phyloP scores from a whole-genome alignment of 495 filamentous ascomycete species.

The Neurospora sp. region DNA sequence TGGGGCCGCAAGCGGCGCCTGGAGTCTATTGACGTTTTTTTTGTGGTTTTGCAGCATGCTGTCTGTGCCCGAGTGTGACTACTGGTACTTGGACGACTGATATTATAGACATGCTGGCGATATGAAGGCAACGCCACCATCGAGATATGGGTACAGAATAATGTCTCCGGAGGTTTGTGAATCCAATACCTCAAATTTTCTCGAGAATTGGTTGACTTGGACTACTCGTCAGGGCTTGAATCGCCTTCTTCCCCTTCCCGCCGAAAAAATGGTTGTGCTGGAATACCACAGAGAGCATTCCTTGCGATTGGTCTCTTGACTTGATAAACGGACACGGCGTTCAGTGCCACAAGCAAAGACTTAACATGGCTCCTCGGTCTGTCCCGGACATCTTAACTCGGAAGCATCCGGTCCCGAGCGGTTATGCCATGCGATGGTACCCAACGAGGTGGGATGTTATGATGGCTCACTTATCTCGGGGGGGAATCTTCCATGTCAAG shows the following conservation, averaged over 20 bases:
- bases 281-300: neutral
- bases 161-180: neutral
- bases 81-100: neutral
- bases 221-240: neutral
- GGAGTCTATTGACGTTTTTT: neutral
- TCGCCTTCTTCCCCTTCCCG: neutral
- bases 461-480: neutral
- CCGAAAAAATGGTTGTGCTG: neutral
- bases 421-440: neutral
- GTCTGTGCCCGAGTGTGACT: neutral
- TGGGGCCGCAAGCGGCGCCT: neutral
- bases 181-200: neutral
- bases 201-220: neutral
- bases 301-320: neutral
- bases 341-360: neutral
- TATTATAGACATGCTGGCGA: neutral
- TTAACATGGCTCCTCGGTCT: neutral
- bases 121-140: neutral
- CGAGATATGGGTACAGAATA: neutral
- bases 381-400: neutral
- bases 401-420: neutral
- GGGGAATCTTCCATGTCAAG: neutral
- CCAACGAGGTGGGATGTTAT: neutral
- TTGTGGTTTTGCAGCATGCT: neutral
- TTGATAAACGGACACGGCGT: neutral